Evolutionary conservation across 78 protist species (phyloP).

Genomic region (Dictyostelium intermedium): DNA sequence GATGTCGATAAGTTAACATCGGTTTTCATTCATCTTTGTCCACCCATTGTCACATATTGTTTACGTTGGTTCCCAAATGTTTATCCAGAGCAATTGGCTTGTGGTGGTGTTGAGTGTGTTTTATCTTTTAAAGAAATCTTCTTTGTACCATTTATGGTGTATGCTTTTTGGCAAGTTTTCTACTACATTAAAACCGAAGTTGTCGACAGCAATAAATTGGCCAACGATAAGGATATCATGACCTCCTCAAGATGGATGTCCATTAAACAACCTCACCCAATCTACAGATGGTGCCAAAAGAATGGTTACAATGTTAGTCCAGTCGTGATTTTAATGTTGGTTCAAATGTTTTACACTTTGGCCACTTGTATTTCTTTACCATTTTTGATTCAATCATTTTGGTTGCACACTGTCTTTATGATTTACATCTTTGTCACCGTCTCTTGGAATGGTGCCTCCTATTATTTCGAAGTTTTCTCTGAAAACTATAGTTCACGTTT

Average conservation of each 20-base stretch:
- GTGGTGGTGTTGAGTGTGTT: constrained; percentile 64
- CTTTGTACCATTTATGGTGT: constrained; percentile 41
- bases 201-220: constrained; percentile 45
- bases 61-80: constrained; percentile 78
- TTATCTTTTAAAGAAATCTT: constrained; percentile 10
- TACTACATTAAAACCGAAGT: constrained; percentile 84
- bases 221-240: constrained; percentile 71
- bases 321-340: constrained; percentile 39
- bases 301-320: constrained; percentile 63
- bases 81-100: constrained; percentile 17
- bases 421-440: constrained; percentile 40
- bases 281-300: constrained; percentile 28
- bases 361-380: constrained; percentile 47
- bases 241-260: constrained; percentile 81
- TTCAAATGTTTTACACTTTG: constrained; percentile 71
- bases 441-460: constrained; percentile 83
- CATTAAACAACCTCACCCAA: constrained; percentile 82
- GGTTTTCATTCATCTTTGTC: constrained; percentile 85
- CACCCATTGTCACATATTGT: constrained; percentile 82
- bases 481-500: constrained; percentile 69
- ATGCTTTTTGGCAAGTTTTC: constrained; percentile 84
- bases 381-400: constrained; percentile 36
- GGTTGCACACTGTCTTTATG: constrained; percentile 57
- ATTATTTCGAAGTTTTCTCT: constrained; percentile 83
- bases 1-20: constrained; percentile 88